Evolutionary conservation across 2,329 filamentous ascomycete species (phyloP).

Genomic region (Colletotrichum endophyticum): DNA sequence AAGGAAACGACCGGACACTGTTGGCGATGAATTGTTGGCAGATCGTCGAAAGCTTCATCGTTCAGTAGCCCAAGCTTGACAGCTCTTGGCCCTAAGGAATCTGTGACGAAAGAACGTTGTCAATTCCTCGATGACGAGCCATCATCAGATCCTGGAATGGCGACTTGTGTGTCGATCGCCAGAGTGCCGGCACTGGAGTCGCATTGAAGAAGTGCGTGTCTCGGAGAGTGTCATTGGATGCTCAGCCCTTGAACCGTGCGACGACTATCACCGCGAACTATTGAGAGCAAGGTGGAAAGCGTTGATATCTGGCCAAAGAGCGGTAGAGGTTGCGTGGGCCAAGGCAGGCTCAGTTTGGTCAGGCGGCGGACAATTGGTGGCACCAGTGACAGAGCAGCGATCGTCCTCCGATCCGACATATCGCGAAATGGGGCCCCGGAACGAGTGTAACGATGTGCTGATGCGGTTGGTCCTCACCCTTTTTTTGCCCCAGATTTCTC

Average conservation of each 20-base stretch:
- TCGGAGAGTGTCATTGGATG: background rate
- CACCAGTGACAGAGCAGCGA: slow-evolving; percentile 12
- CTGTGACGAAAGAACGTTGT: background rate
- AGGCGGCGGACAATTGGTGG: slow-evolving; percentile 8
- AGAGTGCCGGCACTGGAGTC: background rate
- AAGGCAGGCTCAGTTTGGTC: slow-evolving; percentile 8
- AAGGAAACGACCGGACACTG: background rate
- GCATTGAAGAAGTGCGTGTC: background rate
- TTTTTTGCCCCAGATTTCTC: slow-evolving; percentile 8
- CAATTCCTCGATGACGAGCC: background rate
- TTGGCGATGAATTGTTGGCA: background rate
- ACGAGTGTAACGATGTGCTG: background rate
- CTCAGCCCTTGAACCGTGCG: background rate
- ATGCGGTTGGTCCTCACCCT: background rate
- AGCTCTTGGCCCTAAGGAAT: background rate
- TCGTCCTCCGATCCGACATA: slow-evolving; percentile 9
- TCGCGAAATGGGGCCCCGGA: slow-evolving; percentile 4
- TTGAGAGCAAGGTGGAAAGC: background rate
- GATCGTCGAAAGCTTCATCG: background rate
- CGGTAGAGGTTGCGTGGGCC: slow-evolving; percentile 18
- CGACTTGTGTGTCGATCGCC: background rate
- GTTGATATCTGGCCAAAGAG: background rate
- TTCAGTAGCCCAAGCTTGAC: background rate
- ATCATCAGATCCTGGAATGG: background rate
- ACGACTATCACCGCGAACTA: background rate